Conservation (phyloP, 1,284 basidiomycete species). For the Stygiomarasmius scandens region DNA sequence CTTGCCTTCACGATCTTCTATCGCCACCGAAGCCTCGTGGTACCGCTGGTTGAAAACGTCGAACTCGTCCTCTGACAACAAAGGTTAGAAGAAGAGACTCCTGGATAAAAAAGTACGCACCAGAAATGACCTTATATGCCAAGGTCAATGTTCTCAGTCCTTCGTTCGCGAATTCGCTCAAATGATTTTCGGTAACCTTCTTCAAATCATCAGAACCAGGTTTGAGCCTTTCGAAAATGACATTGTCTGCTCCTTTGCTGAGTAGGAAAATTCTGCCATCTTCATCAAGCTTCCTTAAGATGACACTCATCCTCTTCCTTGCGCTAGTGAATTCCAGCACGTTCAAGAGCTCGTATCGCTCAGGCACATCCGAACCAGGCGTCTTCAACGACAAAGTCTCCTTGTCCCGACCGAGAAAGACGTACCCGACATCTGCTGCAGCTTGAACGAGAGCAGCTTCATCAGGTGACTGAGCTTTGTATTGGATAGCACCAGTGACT, state of each 20-base stretch:
- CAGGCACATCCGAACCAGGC: slow-evolving; percentile 73
- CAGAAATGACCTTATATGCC: slow-evolving; percentile 83
- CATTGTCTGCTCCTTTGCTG: slow-evolving; percentile 90
- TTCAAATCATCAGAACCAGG: slow-evolving; percentile 70
- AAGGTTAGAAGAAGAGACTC: slow-evolving; percentile 14
- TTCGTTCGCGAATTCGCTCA: slow-evolving; percentile 88
- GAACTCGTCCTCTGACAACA: slow-evolving; percentile 73
- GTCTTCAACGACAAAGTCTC: slow-evolving; percentile 82
- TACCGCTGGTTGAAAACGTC: slow-evolving; percentile 81
- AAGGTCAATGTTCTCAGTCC: slow-evolving; percentile 92
- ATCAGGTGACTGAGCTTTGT: slow-evolving; percentile 97
- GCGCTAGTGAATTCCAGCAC: slow-evolving; percentile 95
- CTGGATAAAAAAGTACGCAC: slow-evolving; percentile 56
- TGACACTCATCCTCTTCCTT: slow-evolving; percentile 95
- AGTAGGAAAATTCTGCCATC: slow-evolving; percentile 74
- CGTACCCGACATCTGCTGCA: slow-evolving; percentile 93
- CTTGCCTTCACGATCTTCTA: slow-evolving; percentile 81
- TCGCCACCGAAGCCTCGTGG: slow-evolving; percentile 77
- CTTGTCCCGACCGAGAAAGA: slow-evolving; percentile 88
- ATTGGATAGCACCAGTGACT: slow-evolving; percentile 76
- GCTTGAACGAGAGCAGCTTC: slow-evolving; percentile 97
- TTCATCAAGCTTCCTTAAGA: slow-evolving; percentile 77
- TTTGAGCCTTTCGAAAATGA: slow-evolving; percentile 91
- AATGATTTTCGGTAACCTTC: slow-evolving; percentile 77
- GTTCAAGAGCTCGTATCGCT: slow-evolving; percentile 90